A percentile compares a stretch with the other conserved stretches of the same genome.
phyloP scores from a whole-genome alignment of 2,329 filamentous ascomycete species.

The Colletotrichum musae region DNA sequence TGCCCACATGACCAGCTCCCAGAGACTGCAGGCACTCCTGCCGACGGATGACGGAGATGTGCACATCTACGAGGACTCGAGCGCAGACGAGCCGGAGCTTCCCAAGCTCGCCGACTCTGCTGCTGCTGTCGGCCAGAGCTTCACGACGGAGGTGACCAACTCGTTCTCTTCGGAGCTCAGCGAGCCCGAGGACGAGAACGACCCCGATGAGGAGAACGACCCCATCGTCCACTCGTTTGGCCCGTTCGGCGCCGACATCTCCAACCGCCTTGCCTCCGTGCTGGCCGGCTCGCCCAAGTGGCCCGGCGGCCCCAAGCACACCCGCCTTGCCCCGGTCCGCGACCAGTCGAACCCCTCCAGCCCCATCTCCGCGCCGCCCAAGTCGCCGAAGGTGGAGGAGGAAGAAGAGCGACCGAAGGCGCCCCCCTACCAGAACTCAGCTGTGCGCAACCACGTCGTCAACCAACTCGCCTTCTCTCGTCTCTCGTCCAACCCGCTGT shows the following conservation, averaged over 20 bases:
- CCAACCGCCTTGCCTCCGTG: slow-evolving; percentile 86
- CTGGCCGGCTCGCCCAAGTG: slow-evolving; percentile 75
- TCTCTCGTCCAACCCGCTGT: slow-evolving; percentile 90
- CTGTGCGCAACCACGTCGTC: slow-evolving; percentile 85
- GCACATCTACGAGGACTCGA: slow-evolving; percentile 44
- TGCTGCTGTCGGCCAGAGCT: slow-evolving; percentile 57
- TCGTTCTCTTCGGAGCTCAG: slow-evolving; percentile 72
- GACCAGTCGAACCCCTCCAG: slow-evolving; percentile 35
- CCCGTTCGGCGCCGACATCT: slow-evolving; percentile 87
- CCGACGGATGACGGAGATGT: slow-evolving; percentile 47
- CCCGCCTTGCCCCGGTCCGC: slow-evolving; percentile 21
- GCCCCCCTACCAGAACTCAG: slow-evolving; percentile 48
- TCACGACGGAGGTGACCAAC: slow-evolving; percentile 64
- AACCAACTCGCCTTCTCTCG: slow-evolving; percentile 97
- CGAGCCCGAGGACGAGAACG: slow-evolving; percentile 62
- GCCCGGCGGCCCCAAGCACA: slow-evolving; percentile 43
- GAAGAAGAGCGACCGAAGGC: slow-evolving; percentile 30
- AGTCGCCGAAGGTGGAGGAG: slow-evolving; percentile 19
- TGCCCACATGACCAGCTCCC: slow-evolving; percentile 58
- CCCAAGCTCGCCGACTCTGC: slow-evolving; percentile 47
- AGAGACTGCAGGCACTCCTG: slow-evolving; percentile 61
- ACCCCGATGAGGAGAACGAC: slow-evolving; percentile 93
- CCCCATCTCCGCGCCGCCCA: slow-evolving; percentile 34
- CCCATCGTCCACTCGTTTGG: slow-evolving; percentile 94
- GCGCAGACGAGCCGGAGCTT: slow-evolving; percentile 53